These are phyloP conservation scores for Salix koriyanagi DNA, from an alignment of 345 rosid species.

Conservation along the genomic window DNA sequence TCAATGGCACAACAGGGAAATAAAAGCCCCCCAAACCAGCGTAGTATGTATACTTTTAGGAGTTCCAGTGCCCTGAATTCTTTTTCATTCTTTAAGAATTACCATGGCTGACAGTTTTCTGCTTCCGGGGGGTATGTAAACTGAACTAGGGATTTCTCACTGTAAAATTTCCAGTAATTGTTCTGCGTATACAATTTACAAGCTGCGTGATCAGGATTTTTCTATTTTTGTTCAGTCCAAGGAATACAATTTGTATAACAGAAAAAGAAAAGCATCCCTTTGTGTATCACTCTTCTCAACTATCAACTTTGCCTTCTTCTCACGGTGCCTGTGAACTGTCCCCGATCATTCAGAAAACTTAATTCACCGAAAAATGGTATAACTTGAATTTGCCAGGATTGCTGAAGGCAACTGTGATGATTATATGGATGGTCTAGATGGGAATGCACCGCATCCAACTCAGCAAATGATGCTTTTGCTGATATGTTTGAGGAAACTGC, in stretches of 20 bases:
- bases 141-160: neutral
- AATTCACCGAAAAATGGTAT: neutral
- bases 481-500: neutral
- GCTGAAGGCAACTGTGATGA: neutral
- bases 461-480: neutral
- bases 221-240: neutral
- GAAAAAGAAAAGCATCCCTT: neutral
- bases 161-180: neutral
- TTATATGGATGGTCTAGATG: neutral
- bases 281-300: neutral
- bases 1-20: neutral
- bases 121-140: neutral
- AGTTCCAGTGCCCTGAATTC: neutral
- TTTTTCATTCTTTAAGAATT: neutral
- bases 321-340: neutral
- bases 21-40: neutral
- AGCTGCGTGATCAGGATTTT: neutral
- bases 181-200: constrained; percentile 4
- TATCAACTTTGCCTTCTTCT: neutral
- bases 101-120: neutral
- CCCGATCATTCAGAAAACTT: neutral
- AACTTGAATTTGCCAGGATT: neutral
- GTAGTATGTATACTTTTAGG: neutral
- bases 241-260: neutral
- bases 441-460: neutral